A percentile compares a stretch with the other conserved stretches of the same genome.
These are phyloP conservation scores for Plasmodium sp. DNA, from an alignment of 169 alveolate genomes.

Conservation along the genomic window DNA sequence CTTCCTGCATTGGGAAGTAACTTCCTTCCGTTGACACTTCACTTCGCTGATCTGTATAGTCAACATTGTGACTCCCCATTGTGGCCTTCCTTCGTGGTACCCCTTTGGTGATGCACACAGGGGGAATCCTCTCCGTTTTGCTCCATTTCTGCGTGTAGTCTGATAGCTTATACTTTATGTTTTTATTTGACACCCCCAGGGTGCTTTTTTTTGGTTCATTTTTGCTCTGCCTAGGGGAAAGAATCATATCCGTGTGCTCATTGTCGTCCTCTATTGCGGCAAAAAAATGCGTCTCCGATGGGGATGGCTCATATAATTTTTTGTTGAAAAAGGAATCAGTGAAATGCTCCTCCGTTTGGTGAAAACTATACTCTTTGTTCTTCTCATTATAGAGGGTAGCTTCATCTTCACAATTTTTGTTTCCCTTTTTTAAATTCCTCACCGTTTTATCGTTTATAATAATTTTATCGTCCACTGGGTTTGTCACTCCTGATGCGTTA, in stretches of 20 bases:
- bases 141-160: slow-evolving; percentile 10
- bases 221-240: background rate
- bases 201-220: background rate
- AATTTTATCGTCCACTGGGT: background rate
- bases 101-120: background rate
- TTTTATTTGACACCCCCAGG: background rate
- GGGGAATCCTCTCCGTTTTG: background rate
- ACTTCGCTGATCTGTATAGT: background rate
- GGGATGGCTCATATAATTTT: background rate
- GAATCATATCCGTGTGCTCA: background rate
- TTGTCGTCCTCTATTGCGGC: background rate
- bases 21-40: background rate
- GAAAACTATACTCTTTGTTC: background rate
- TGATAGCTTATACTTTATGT: slow-evolving; percentile 43
- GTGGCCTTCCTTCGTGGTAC: background rate
- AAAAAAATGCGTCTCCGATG: slow-evolving; percentile 22
- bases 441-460: background rate
- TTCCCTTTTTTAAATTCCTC: background rate
- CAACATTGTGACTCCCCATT: background rate
- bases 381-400: background rate
- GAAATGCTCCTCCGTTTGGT: background rate
- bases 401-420: background rate
- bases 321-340: background rate
- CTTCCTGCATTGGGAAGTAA: background rate
- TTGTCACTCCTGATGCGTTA: background rate